Base-by-base conservation (phyloP, 116 monocot species). In the Trichopus zeylanicus region DNA sequence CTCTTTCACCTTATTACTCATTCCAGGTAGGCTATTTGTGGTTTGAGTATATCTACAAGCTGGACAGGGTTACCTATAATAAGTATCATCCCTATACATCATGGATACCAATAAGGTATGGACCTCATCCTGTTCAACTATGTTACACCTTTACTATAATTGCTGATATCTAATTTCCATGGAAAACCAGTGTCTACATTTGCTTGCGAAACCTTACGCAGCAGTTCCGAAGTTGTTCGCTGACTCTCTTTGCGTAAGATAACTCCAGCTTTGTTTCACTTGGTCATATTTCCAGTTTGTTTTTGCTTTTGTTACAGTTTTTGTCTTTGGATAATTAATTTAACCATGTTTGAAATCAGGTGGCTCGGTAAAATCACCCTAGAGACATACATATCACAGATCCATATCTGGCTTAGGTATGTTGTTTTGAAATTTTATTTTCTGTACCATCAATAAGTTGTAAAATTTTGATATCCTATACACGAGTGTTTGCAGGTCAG, bases 51-150 rank as follows among this genome's bases (percentile, higher is more conserved):
- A 78, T 95, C 35, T 95, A 95, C 71, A 95, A 86, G 73, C 67
- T 95, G 51, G 95, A 95, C 49, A 89, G 61, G 70, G 60, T 86
- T 60, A 87, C 84, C 7, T 95, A 95, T 66, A 95, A 95, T 68
- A 89, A 78, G 49, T 90, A 79, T 60, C 95, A 95, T 76, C 90
- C 95, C 5, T 95, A 95, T 67, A 95, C 95, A 38, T 95, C 95
- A 61, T 95, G 95, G 95, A 95, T 95, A 51, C 90, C 95, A 39
- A 95, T 95, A 56, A 89, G 82, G 94, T 95, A 86, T 58, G 74
- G 26, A 72, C 55, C 57, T 39, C 42, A 38, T 35, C 15, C 22
- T 26, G 13, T 38, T 33, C 7, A 3, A 26, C 13, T 26, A 24
- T 7, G 0, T 3, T 9, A 5, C 1, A 15, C 9, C 16, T 55